These are phyloP conservation scores for Paracorniculantispora psalliotae DNA, from an alignment of 2,329 filamentous ascomycete species.

Conservation along the genomic window DNA sequence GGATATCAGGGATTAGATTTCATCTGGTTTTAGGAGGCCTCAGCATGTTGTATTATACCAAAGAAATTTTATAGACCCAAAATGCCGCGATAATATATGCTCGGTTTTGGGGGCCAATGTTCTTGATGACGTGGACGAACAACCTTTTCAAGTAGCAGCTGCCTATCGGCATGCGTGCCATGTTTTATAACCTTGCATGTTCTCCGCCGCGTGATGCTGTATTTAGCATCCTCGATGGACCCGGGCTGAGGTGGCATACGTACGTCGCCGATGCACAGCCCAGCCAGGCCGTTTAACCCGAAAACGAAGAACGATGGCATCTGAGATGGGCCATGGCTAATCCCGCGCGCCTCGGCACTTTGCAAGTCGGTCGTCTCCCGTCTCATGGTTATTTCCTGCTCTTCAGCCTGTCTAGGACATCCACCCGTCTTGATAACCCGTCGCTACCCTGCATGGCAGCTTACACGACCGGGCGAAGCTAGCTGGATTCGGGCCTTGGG, in stretches of 20 bases:
- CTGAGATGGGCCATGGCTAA: background rate
- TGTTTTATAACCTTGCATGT: background rate
- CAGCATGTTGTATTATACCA: constrained; percentile 29
- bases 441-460: background rate
- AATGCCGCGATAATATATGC: constrained; percentile 22
- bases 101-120: constrained; percentile 6
- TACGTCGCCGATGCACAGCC: background rate
- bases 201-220: background rate
- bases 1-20: background rate
- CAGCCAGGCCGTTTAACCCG: background rate
- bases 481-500: background rate
- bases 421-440: too few species aligned
- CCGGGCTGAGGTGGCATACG: background rate
- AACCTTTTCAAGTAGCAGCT: background rate
- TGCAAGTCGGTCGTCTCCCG: background rate
- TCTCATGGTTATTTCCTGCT: too few species aligned
- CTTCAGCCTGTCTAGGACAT: too few species aligned
- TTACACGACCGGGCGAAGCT: too few species aligned
- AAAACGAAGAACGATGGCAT: background rate
- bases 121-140: background rate
- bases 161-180: too few species aligned
- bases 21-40: background rate
- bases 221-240: background rate
- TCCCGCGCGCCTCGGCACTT: background rate
- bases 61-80: constrained; percentile 20